Conservation (phyloP, 2,329 filamentous ascomycete species). For the Diaporthe sp. region DNA sequence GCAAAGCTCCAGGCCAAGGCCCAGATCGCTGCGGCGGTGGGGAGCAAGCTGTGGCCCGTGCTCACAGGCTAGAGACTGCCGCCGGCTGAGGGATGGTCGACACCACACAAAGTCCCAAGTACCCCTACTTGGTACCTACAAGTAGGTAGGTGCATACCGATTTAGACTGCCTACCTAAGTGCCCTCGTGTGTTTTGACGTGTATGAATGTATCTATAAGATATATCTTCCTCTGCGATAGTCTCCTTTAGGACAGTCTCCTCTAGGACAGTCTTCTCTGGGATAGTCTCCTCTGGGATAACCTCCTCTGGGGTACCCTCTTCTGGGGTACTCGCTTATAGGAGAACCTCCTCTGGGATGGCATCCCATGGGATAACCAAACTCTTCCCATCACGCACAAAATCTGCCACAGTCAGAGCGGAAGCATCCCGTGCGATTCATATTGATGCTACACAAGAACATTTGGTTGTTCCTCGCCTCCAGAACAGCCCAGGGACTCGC, state of each 20-base stretch:
- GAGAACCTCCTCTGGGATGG: too few relatives aligned
- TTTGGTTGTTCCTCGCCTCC: not conserved
- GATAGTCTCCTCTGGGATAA: too few relatives aligned
- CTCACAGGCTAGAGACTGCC: not conserved
- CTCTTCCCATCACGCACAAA: not conserved
- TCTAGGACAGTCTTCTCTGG: too few relatives aligned
- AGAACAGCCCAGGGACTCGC: not conserved
- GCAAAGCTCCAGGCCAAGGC: slow-evolving; percentile 21
- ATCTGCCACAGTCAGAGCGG: not conserved
- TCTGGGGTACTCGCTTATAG: too few relatives aligned
- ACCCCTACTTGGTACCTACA: not conserved
- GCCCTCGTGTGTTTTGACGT: too few relatives aligned
- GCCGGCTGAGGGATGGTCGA: not conserved
- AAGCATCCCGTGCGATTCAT: not conserved
- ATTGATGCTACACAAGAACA: not conserved
- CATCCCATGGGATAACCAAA: too few relatives aligned
- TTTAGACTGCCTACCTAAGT: not conserved
- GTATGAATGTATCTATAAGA: not conserved
- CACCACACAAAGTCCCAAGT: not conserved
- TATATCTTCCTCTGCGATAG: too few relatives aligned
- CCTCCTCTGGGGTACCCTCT: too few relatives aligned
- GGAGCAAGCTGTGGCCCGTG: not conserved
- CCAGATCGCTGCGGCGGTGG: slow-evolving; percentile 20
- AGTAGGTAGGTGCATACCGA: too few relatives aligned
- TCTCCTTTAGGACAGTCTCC: too few relatives aligned